Conservation (phyloP, 1,284 basidiomycete species). For the Caloboletus firmus region DNA sequence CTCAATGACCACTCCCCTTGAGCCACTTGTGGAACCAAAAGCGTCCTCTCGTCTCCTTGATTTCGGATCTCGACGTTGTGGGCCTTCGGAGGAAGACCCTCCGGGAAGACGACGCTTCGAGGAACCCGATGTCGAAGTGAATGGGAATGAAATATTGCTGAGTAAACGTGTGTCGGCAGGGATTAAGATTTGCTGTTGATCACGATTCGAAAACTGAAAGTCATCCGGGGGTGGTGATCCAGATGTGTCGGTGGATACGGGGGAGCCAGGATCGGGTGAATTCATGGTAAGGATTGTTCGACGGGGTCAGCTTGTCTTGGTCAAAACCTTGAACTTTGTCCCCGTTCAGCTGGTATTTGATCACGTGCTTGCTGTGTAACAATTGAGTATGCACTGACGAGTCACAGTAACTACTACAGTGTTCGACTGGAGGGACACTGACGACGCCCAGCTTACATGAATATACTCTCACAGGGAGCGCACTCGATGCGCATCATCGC, state of each 20-base stretch:
- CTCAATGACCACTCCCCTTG: conserved; percentile 26
- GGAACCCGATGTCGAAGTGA: conserved; percentile 23
- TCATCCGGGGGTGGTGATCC: conserved; percentile 37
- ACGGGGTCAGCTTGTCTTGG: background rate
- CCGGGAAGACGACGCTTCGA: conserved; percentile 44
- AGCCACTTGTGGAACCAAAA: conserved; percentile 20
- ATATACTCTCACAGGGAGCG: conserved; percentile 24
- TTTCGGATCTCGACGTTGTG: conserved; percentile 40
- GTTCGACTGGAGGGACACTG: background rate
- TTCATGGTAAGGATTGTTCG: conserved; percentile 25
- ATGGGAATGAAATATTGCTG: conserved; percentile 21
- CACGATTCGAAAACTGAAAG: conserved; percentile 33
- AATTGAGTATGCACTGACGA: too few relatives aligned
- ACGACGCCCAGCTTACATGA: conserved; percentile 23
- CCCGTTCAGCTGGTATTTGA: background rate
- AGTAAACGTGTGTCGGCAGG: conserved; percentile 23
- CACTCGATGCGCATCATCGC: conserved; percentile 49
- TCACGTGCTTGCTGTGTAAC: conserved; percentile 28
- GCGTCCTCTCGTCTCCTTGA: conserved; percentile 43
- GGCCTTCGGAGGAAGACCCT: conserved; percentile 36
- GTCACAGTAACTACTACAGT: background rate
- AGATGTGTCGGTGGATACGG: conserved; percentile 37
- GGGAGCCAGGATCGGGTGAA: conserved; percentile 36
- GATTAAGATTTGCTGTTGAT: conserved; percentile 29
- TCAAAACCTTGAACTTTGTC: too few relatives aligned